Evolutionary conservation across 441 rosid species (phyloP).

Genomic region (Gossypium aridum): DNA sequence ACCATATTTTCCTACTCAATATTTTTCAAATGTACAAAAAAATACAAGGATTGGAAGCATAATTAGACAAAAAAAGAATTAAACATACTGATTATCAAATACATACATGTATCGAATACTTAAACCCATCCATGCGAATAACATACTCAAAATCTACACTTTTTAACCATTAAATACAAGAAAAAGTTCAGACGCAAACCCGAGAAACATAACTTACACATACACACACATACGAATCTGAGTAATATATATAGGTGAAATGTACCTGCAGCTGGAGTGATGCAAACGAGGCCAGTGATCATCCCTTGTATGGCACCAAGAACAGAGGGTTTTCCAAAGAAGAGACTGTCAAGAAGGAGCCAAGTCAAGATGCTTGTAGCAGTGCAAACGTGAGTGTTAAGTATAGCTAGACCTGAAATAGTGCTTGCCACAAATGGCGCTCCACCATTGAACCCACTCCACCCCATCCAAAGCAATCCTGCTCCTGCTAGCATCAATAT

Average conservation of each 20-base stretch:
- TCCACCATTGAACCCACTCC: constrained; percentile 69
- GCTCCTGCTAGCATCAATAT: constrained; percentile 52
- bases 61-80: no score
- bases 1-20: no score
- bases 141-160: no score
- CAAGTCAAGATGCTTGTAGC: constrained; percentile 45
- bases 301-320: constrained; percentile 51
- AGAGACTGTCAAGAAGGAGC: constrained; percentile 31
- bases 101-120: no score
- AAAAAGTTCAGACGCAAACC: no score
- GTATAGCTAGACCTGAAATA: constrained; percentile 37
- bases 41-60: no score
- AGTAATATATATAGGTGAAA: background rate
- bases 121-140: no score
- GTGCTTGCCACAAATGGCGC: constrained; percentile 32
- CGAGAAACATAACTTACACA: no score
- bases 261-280: constrained; percentile 53
- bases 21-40: no score
- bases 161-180: no score
- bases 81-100: no score
- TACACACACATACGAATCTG: no score
- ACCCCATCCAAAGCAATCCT: constrained; percentile 58
- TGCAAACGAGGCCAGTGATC: constrained; percentile 63
- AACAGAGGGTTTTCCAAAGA: constrained; percentile 40
- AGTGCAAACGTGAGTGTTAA: constrained; percentile 57